Evolutionary conservation across 192 early-diverging fungal species (phyloP).

Genomic region (Rhizophagus clarus): DNA sequence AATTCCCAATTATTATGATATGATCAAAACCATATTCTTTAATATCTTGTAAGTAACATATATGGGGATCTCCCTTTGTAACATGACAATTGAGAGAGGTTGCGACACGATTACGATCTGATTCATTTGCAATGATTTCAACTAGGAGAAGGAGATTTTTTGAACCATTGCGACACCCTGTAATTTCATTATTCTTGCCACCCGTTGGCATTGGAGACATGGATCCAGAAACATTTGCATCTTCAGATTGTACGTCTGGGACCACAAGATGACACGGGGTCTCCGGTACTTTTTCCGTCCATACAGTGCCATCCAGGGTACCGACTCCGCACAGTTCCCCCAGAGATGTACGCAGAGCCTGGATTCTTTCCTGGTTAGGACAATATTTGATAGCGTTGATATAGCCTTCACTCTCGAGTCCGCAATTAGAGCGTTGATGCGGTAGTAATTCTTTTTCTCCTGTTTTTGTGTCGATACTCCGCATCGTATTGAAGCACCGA

Average conservation of each 20-base stretch:
- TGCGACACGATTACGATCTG: slow-evolving; percentile 24
- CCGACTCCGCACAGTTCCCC: slow-evolving; percentile 17
- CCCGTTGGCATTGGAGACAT: slow-evolving; percentile 19
- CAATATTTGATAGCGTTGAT: slow-evolving; percentile 8
- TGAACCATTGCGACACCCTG: slow-evolving; percentile 12
- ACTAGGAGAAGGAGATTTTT: too few species aligned
- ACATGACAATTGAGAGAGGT: too few species aligned
- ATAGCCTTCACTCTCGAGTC: slow-evolving; percentile 10
- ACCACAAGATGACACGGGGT: slow-evolving; percentile 21
- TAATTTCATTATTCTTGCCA: slow-evolving; percentile 7
- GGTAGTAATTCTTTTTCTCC: neutral
- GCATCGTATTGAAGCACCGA: slow-evolving; percentile 7
- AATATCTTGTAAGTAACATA: slow-evolving; percentile 15
- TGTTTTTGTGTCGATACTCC: neutral
- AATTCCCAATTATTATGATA: slow-evolving; percentile 24
- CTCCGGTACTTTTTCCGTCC: slow-evolving; percentile 4
- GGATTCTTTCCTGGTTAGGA: slow-evolving; percentile 21
- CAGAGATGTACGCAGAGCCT: neutral
- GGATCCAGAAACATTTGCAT: slow-evolving; percentile 2
- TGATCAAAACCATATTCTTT: slow-evolving; percentile 30
- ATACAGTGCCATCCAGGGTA: slow-evolving; percentile 11
- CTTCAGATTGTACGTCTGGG: slow-evolving; percentile 13
- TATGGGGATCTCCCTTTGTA: slow-evolving; percentile 12
- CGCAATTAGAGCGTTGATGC: slow-evolving; percentile 1
- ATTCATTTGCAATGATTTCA: slow-evolving; percentile 18